Evolutionary conservation across 1,284 basidiomycete species (phyloP), one percentile per base, ranked within the genome.

Genomic region (Polyporus tsugae): DNA sequence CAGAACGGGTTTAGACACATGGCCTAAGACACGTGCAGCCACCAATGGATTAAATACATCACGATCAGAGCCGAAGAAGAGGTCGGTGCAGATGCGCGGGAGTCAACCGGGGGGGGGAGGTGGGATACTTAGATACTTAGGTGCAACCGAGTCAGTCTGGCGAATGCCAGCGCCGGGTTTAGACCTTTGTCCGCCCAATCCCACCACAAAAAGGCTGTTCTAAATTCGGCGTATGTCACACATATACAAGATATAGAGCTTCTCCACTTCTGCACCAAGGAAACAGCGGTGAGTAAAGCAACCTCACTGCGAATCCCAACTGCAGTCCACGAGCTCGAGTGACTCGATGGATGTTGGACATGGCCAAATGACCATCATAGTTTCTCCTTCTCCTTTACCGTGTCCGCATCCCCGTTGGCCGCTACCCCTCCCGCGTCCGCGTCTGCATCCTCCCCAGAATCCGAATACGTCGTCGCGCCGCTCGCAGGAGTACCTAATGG

Each of bases 301-400:
- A 17, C 52, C 13, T 15, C 15, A 55, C 29, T 19, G 29, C 17
- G 17, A 35, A 33, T 25, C n/a, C 46, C 17, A 25, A 2, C 46
- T 11, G 19, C 46, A 25, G 29, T 13, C 25, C 17, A 10, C 52
- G 13, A 19, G 5, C 39, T 7, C 2, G 4, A 39, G 39, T 39
- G 39, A 39, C n/a, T n/a, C n/a, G 39, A 13, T 39, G 13, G 1
- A 35, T 17, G 25, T 10, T 29, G 46, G 10, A 25, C 46, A 52
- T 22, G 22, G 22, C 46, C 46, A 35, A 19, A 38, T 22, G 36
- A 42, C 22, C 11, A 19, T 39, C 53, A 64, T 33, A 68, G 53
- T 57, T 65, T 68, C 63, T 67, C 62, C 58, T 67, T 67, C 55
- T 67, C 65, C 52, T 67, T 62, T 29, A 4, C 38, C 36, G n/a